Percentiles rank a stretch among this genome's conserved stretches.
These are phyloP conservation scores for Cryptomeria japonica DNA, from an alignment of 75 land plant genomes.

Conservation along the genomic window DNA sequence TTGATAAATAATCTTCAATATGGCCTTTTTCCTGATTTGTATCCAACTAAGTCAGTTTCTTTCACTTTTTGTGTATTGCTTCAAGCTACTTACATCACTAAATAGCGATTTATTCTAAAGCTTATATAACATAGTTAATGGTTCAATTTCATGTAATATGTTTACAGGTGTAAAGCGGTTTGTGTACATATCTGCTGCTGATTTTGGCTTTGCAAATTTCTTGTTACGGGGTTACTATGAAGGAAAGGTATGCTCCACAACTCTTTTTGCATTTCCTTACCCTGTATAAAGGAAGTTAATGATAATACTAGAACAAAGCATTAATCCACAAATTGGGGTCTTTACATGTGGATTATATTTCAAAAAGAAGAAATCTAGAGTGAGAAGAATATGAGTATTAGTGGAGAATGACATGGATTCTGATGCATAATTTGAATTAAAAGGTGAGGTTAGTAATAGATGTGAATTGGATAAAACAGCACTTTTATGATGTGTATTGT, in stretches of 20 bases:
- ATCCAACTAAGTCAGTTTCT: neutral
- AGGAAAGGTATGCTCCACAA: constrained; percentile 69
- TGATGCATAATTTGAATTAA: neutral
- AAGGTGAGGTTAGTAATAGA: neutral
- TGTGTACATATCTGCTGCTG: constrained; percentile 94
- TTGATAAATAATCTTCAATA: neutral
- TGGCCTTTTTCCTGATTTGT: neutral
- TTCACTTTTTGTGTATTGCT: neutral
- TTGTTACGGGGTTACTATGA: constrained; percentile 89
- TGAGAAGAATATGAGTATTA: neutral
- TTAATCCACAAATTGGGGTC: neutral
- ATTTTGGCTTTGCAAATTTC: constrained; percentile 76
- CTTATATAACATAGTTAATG: neutral
- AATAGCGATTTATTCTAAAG: neutral
- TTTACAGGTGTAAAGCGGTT: constrained; percentile 87
- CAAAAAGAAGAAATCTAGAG: neutral
- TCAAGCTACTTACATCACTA: neutral
- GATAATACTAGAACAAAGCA: neutral
- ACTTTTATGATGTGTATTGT: neutral
- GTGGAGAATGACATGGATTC: neutral
- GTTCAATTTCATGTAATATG: constrained; percentile 5
- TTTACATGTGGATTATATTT: neutral
- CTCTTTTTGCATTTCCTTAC: neutral
- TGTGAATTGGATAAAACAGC: neutral
- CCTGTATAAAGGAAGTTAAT: neutral